Evolutionary conservation across 1,284 basidiomycete species (phyloP).

Genomic region (Athelia psychrophila): DNA sequence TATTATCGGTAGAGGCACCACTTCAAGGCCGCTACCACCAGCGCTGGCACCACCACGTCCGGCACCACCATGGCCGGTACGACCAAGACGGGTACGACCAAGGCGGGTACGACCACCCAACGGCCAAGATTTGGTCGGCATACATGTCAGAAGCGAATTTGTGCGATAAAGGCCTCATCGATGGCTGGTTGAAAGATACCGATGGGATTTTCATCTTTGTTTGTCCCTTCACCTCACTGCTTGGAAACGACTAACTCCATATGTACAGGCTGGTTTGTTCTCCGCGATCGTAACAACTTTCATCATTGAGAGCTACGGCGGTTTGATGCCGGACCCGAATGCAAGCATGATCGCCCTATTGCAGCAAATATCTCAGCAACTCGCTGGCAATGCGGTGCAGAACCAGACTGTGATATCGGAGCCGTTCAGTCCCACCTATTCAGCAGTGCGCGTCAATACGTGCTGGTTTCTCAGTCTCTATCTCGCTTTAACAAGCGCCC

Average conservation of each 20-base stretch:
- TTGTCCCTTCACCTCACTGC: background rate
- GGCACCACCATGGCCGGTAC: no score
- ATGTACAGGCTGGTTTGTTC: conserved; percentile 41
- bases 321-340: conserved; percentile 29
- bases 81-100: no score
- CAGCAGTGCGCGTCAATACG: conserved; percentile 5
- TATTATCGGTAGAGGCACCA: no score
- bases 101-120: conserved; percentile 1
- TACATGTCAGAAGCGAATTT: conserved; percentile 6
- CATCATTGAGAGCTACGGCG: conserved; percentile 38
- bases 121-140: conserved; percentile 10
- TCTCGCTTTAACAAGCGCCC: conserved; percentile 19
- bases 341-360: conserved; percentile 29
- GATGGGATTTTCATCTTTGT: conserved; percentile 12
- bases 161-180: conserved; percentile 4
- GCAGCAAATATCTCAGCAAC: conserved; percentile 28
- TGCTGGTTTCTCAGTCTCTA: conserved; percentile 17
- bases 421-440: background rate
- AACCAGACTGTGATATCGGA: background rate
- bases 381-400: conserved; percentile 12
- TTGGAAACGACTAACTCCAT: no score
- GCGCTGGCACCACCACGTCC: no score
- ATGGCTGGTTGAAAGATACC: conserved; percentile 10
- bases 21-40: no score
- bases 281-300: conserved; percentile 44